A percentile compares a stretch with the other conserved stretches of the same genome.
Evolutionary conservation across 768 basidiomycete species (phyloP).

Genomic region (Phanerochaete sordida): DNA sequence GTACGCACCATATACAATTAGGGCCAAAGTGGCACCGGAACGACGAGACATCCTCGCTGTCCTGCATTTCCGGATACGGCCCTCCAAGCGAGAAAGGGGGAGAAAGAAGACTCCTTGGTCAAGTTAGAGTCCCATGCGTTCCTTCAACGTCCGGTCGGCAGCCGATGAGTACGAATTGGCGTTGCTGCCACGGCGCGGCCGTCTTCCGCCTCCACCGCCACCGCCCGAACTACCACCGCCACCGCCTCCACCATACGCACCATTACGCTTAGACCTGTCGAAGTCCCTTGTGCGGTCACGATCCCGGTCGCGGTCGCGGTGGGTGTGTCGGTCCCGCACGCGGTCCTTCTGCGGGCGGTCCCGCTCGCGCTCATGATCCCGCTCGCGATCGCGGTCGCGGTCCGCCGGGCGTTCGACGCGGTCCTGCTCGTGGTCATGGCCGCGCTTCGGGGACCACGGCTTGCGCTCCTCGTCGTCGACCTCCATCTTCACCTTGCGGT

Average conservation of each 20-base stretch:
- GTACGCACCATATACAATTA: constrained; percentile 26
- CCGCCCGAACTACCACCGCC: constrained; percentile 30
- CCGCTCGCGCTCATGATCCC: constrained; percentile 35
- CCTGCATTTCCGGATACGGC: background rate
- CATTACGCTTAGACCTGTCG: constrained; percentile 38
- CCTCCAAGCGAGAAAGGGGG: constrained; percentile 11
- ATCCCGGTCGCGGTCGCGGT: constrained; percentile 33
- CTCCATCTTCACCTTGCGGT: constrained; percentile 32
- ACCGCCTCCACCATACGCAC: constrained; percentile 30
- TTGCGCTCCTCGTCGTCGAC: constrained; percentile 51
- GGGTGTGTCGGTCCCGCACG: constrained; percentile 31
- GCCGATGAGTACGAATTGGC: constrained; percentile 26
- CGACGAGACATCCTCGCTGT: background rate
- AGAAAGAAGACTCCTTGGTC: constrained; percentile 11
- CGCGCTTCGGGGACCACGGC: constrained; percentile 36
- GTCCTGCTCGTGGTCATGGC: constrained; percentile 29
- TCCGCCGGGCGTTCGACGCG: constrained; percentile 30
- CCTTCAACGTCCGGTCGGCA: constrained; percentile 79
- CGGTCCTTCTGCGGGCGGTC: constrained; percentile 33
- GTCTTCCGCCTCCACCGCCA: constrained; percentile 30
- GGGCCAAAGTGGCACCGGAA: constrained; percentile 12
- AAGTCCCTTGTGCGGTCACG: constrained; percentile 35
- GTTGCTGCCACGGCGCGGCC: constrained; percentile 32
- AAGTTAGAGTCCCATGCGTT: constrained; percentile 71
- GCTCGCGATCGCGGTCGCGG: constrained; percentile 31